phyloP scores from a whole-genome alignment of 768 basidiomycete species.

The Boletus edulis region DNA sequence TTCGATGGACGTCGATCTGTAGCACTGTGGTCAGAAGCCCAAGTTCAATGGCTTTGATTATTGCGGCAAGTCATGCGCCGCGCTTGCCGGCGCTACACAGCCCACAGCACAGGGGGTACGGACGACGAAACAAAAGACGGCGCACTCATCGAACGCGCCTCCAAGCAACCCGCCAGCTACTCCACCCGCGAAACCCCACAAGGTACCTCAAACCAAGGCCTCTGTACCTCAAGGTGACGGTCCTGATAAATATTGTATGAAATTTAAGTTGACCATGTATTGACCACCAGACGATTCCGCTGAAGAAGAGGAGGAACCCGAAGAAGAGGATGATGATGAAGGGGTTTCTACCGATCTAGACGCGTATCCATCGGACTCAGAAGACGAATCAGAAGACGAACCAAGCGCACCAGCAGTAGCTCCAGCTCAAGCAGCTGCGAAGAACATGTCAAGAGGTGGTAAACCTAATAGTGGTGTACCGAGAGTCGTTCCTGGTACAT shows the following conservation, averaged over 20 bases:
- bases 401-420: constrained; percentile 7
- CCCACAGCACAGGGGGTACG: constrained; percentile 10
- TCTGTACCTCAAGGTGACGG: constrained; percentile 21
- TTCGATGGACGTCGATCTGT: constrained; percentile 24
- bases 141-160: constrained; percentile 8
- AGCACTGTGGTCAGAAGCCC: constrained; percentile 56
- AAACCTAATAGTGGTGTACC: constrained; percentile 10
- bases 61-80: constrained; percentile 64
- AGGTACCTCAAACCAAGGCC: constrained; percentile 11
- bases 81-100: constrained; percentile 37
- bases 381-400: constrained; percentile 23
- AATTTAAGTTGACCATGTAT: constrained; percentile 11
- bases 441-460: constrained; percentile 4
- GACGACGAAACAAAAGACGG: constrained; percentile 20
- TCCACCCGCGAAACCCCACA: constrained; percentile 12
- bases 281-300: constrained; percentile 20
- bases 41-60: constrained; percentile 60
- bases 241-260: constrained; percentile 3
- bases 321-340: constrained; percentile 23
- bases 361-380: constrained; percentile 32
- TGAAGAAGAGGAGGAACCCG: constrained; percentile 25
- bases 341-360: constrained; percentile 28
- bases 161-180: constrained; percentile 2
- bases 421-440: constrained; percentile 6
- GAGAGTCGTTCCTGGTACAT: constrained; percentile 34